Percentiles rank a stretch among this genome's conserved stretches.
These are phyloP conservation scores for Neocucurbitaria cava DNA, from an alignment of 2,329 filamentous ascomycete species.

Conservation along the genomic window DNA sequence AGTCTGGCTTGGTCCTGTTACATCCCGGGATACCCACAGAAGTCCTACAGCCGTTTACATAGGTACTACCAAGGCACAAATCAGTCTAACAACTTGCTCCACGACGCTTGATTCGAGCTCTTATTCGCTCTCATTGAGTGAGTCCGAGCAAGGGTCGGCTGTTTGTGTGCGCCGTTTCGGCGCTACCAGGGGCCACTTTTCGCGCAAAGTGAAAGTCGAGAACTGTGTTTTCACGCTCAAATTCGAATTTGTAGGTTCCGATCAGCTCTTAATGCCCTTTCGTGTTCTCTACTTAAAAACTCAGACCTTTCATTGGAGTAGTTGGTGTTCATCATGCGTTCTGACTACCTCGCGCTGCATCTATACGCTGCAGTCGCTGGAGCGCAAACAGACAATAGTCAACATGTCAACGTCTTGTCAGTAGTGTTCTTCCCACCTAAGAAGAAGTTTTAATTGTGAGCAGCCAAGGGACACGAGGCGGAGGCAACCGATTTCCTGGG, in stretches of 20 bases:
- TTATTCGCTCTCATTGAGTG: not conserved
- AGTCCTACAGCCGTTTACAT: not conserved
- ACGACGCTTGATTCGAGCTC: not conserved
- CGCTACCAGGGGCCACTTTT: not conserved
- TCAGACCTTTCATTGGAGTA: not conserved
- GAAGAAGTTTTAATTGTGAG: not conserved
- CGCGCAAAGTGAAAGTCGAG: not conserved
- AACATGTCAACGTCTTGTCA: constrained; percentile 48
- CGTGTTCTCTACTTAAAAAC: not conserved
- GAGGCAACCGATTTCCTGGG: constrained; percentile 48
- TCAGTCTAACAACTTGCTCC: not conserved
- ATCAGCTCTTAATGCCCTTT: no score
- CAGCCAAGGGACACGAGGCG: constrained; percentile 31
- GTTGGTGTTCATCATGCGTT: not conserved
- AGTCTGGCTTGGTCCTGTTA: not conserved
- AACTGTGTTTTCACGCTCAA: not conserved
- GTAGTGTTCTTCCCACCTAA: constrained; percentile 4
- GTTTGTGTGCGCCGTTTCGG: not conserved
- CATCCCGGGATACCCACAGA: not conserved
- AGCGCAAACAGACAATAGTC: constrained; percentile 25
- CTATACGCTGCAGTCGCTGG: not conserved
- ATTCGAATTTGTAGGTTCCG: not conserved
- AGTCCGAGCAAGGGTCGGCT: not conserved
- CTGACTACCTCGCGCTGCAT: not conserved
- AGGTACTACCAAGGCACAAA: not conserved